Evolutionary conservation across 306 rosid species (phyloP).

Genomic region (Vigna mungo): DNA sequence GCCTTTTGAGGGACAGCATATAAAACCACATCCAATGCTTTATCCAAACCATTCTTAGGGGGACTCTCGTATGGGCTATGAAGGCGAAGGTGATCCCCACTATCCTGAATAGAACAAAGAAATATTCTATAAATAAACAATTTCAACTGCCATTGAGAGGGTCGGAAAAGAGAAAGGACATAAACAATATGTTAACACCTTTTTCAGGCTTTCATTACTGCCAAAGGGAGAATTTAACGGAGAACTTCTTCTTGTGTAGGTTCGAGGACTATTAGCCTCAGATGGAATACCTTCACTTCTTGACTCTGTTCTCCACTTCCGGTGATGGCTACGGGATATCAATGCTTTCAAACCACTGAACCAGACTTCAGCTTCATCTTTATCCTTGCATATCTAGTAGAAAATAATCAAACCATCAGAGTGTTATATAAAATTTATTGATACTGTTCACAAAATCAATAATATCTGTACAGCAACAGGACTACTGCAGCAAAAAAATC

Average conservation of each 20-base stretch:
- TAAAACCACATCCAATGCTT: constrained; percentile 82
- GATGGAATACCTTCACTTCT: constrained; percentile 97
- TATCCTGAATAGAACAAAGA: constrained; percentile 67
- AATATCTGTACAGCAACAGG: constrained; percentile 33
- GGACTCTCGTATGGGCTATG: constrained; percentile 97
- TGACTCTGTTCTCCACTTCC: constrained; percentile 98
- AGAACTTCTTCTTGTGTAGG: constrained; percentile 93
- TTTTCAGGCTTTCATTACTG: constrained; percentile 92
- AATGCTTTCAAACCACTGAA: constrained; percentile 97
- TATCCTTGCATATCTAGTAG: constrained; percentile 97
- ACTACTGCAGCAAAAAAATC: constrained; percentile 20
- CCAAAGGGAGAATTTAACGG: constrained; percentile 94
- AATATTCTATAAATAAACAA: constrained; percentile 39
- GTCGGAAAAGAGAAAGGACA: constrained; percentile 10
- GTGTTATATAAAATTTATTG: constrained; percentile 36
- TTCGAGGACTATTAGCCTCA: constrained; percentile 97
- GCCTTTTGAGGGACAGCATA: constrained; percentile 90
- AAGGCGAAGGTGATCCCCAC: constrained; percentile 89
- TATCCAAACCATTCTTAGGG: constrained; percentile 91
- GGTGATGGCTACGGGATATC: constrained; percentile 82
- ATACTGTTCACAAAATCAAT: constrained; percentile 31
- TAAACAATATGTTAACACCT: constrained; percentile 59
- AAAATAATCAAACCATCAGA: constrained; percentile 46
- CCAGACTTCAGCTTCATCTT: constrained; percentile 99
- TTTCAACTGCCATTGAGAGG: constrained; percentile 37